Conservation (phyloP, 148 eudicot species). For the Diospyros kaki region DNA sequence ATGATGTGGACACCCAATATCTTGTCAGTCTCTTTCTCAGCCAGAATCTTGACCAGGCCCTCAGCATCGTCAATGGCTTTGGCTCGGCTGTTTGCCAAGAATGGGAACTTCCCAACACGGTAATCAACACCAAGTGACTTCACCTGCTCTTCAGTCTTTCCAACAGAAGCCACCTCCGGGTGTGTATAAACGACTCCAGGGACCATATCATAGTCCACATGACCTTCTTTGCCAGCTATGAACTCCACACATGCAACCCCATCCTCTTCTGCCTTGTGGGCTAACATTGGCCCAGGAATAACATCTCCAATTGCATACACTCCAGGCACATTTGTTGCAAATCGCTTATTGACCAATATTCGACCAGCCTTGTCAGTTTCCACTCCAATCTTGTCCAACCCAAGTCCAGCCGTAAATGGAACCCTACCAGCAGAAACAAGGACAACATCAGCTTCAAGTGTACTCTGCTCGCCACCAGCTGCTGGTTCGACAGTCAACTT, state of each 20-base stretch:
- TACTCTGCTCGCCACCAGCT: conserved; percentile 78
- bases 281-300: conserved; percentile 97
- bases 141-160: conserved; percentile 98
- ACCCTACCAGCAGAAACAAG: conserved; percentile 85
- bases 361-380: conserved; percentile 80
- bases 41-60: conserved; percentile 81
- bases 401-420: conserved; percentile 80
- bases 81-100: conserved; percentile 92
- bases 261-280: conserved; percentile 98
- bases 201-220: conserved; percentile 90
- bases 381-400: conserved; percentile 74
- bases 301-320: conserved; percentile 90
- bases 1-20: conserved; percentile 90
- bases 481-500: conserved; percentile 80
- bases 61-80: conserved; percentile 97
- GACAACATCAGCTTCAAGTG: conserved; percentile 84
- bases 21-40: conserved; percentile 87
- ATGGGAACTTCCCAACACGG: conserved; percentile 84
- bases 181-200: conserved; percentile 93
- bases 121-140: conserved; percentile 70
- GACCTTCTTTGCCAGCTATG: conserved; percentile 89
- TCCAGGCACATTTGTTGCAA: conserved; percentile 70
- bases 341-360: conserved; percentile 57
- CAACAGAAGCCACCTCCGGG: conserved; percentile 92
- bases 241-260: conserved; percentile 93